Percentiles rank a stretch among this genome's conserved stretches.
These are phyloP conservation scores for Suillus weaverae DNA, from an alignment of 768 basidiomycete species.

Conservation along the genomic window DNA sequence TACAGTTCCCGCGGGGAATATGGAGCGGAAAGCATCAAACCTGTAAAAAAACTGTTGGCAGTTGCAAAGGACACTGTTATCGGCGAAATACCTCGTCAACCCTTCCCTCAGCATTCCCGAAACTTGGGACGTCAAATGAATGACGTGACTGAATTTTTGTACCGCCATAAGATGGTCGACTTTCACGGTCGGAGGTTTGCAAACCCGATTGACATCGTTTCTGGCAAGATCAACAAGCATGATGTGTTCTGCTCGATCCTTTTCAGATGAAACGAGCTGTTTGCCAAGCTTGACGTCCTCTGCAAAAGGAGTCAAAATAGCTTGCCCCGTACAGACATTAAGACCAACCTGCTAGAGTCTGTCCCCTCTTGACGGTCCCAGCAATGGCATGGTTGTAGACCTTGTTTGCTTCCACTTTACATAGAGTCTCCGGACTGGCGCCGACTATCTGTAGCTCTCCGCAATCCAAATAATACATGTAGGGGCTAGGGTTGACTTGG, in stretches of 20 bases:
- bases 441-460: slow-evolving; percentile 95
- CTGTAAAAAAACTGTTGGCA: slow-evolving; percentile 39
- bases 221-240: slow-evolving; percentile 98
- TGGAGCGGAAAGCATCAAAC: slow-evolving; percentile 98
- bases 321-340: slow-evolving; percentile 6
- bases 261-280: slow-evolving; percentile 78
- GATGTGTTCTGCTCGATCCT: slow-evolving; percentile 97
- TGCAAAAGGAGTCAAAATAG: slow-evolving; percentile 33
- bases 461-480: slow-evolving; percentile 98
- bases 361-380: slow-evolving; percentile 88
- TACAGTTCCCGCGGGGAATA: slow-evolving; percentile 98
- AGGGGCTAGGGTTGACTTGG: slow-evolving; percentile 95
- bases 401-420: slow-evolving; percentile 89
- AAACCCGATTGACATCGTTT: slow-evolving; percentile 98
- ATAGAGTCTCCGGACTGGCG: slow-evolving; percentile 95
- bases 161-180: slow-evolving; percentile 93
- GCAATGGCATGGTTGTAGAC: slow-evolving; percentile 99
- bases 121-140: slow-evolving; percentile 94
- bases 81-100: slow-evolving; percentile 64
- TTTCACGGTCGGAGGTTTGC: slow-evolving; percentile 91
- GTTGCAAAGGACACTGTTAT: neutral
- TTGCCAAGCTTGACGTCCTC: slow-evolving; percentile 85
- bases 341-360: slow-evolving; percentile 75
- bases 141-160: slow-evolving; percentile 97
- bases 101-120: slow-evolving; percentile 83